These are phyloP conservation scores for Golubevia pallescens DNA, from an alignment of 1,284 basidiomycete genomes.

Conservation along the genomic window DNA sequence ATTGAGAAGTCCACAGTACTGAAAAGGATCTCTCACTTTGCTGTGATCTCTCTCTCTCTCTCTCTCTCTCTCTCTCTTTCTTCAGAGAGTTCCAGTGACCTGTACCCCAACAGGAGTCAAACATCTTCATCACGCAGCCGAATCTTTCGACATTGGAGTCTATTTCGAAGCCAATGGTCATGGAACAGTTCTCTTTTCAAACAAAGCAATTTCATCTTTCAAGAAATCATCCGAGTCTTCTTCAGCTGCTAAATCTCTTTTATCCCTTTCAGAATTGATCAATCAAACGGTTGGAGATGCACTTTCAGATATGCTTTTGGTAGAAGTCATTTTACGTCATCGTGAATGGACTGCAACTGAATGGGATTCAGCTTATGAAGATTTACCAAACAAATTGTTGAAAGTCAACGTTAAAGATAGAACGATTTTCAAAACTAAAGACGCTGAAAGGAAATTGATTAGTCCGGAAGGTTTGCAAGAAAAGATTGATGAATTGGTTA, in stretches of 20 bases:
- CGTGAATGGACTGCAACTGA: constrained; percentile 69
- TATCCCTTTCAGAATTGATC: constrained; percentile 47
- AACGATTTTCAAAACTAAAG: constrained; percentile 83
- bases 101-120: constrained; percentile 98
- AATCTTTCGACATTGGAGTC: constrained; percentile 89
- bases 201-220: not conserved
- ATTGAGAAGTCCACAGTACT: too few relatives aligned
- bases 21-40: too few relatives aligned
- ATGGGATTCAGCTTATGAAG: constrained; percentile 93
- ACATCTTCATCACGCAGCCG: constrained; percentile 95
- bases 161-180: constrained; percentile 99
- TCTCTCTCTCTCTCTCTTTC: not conserved
- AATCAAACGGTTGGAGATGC: constrained; percentile 64
- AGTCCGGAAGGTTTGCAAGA: constrained; percentile 81
- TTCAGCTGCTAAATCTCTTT: constrained; percentile 27
- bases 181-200: constrained; percentile 93
- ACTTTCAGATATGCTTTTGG: constrained; percentile 60
- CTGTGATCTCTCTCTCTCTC: not conserved
- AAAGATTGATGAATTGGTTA: constrained; percentile 84
- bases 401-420: constrained; percentile 90
- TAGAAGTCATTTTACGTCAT: constrained; percentile 53
- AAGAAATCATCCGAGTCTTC: constrained; percentile 67
- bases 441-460: constrained; percentile 88
- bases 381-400: constrained; percentile 93
- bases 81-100: constrained; percentile 84